Evolutionary conservation across 495 filamentous ascomycete species (phyloP), one percentile per base, ranked within the genome.

Genomic region (Daldinia decipiens): DNA sequence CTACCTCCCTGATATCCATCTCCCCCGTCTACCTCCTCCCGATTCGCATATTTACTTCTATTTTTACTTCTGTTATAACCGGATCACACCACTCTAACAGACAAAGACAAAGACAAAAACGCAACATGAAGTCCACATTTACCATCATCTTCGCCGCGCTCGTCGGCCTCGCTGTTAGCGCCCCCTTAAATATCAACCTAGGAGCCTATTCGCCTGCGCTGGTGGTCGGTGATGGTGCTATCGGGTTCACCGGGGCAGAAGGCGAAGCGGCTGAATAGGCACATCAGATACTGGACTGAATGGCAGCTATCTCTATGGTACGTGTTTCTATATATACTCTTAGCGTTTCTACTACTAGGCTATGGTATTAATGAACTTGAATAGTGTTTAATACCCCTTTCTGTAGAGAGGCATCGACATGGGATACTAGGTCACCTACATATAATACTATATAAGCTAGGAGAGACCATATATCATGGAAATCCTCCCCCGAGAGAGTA

Each of bases 161-260:
- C 24, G 12, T 67, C 17, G 59, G 68, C 17, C 34, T 75, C 26
- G 59, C 71, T 47, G 58, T 64, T 45, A 74, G 81, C 51, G 72
- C 81, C 59, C 85, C 85, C 9, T 77, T 87, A 5, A 87, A 87
- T 78, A 87, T 87, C 80, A 87, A 87, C 78, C 78, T 87, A 29
- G 85, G 84, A 19, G 85, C 85, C n/a, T 87, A 86, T 72, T 87
- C 85, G 11, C 85, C 85, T 13, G 85, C 85, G 32, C 62, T 87
- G 75, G 85, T 87, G 71, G 85, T 87, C 74, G 85, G 85, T 81
- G 85, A 87, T 79, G 84, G 85, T 73, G 84, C 82, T 62, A 86
- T 87, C 62, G 82, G 83, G 13, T 85, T 87, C 68, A 77, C 76
- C 40, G 76, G 75, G 24, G 78, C 59, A 19, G 79, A 81, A 58